Base-by-base conservation (phyloP, 2,329 filamentous ascomycete species). In the Exophiala sideris region DNA sequence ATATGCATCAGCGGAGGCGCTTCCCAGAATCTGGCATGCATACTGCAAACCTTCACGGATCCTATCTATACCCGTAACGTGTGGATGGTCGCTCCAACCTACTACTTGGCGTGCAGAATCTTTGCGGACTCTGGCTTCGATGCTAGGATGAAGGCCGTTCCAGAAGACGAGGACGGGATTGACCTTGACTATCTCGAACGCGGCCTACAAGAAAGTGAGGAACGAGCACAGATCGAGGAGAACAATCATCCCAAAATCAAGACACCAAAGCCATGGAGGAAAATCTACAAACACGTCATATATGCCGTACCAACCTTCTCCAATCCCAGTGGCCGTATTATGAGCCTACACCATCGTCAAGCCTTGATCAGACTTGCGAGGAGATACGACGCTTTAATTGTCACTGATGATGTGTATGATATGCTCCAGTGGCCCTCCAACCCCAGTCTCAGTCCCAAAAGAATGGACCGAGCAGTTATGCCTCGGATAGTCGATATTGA, bases 351-450 rank as follows among this genome's bases (percentile, higher is more conserved):
- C 14, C 81, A 87, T 24, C 81, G 94, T 3, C 73, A 84, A 59
- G 76, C 76, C 9, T 78, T 97, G 3, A 84, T 97, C 20, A 74
- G 76, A n/a, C 71, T 96, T 5, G 92, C 92, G 0, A 80, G 92
- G 52, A 77, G 84, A 54, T 83, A 87, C 68, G 85, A 97, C 68
- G 89, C 89, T 5, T 79, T 97, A n/a, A 72, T 96, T 51, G 79
- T 96, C 24, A 83, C 83, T 45, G 92, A 97, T 72, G 94, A 99
- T 69, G 91, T 97, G 8, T 99, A 99, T 68, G 92, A 97, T 69
- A 87, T 92, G 61, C 77, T 97, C 4, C 88, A 91, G 67, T 96
- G 91, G 89, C 80, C 82, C 2, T 66, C 72, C 1, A 41, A 52
- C 16, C 52, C 58, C n/a, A 29, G 45, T 7, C 44, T 39, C 5